phyloP scores from a whole-genome alignment of 148 eudicot genomes.

The Silene conica region DNA sequence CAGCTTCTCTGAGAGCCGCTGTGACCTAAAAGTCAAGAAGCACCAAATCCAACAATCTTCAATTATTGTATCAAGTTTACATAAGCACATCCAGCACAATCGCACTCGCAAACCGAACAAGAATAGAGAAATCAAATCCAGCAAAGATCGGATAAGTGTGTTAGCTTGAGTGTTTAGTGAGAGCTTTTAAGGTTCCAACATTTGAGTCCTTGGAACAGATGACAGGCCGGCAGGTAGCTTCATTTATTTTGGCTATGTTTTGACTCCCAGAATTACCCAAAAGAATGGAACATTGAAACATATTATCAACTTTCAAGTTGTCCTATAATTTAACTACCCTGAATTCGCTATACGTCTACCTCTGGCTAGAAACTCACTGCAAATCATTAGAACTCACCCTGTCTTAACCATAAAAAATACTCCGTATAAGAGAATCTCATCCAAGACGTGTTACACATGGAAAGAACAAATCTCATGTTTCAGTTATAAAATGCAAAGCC shows the following conservation, averaged over 20 bases:
- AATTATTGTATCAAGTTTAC: not conserved
- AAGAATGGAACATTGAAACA: not conserved
- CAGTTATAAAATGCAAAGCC: not conserved
- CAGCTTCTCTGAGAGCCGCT: conserved; percentile 68
- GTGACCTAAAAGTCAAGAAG: conserved; percentile 42
- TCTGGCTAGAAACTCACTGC: not conserved
- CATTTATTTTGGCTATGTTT: not conserved
- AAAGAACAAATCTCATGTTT: not conserved
- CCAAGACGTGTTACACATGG: not conserved
- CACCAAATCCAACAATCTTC: conserved; percentile 7
- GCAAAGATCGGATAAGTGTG: not conserved
- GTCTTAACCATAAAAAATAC: not conserved
- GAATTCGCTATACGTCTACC: not conserved
- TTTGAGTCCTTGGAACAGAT: not conserved
- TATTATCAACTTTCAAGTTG: not conserved
- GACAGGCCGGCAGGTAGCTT: not conserved
- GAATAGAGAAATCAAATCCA: not conserved
- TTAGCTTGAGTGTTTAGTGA: too few relatives aligned
- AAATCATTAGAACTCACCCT: too few relatives aligned
- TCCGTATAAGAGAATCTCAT: not conserved
- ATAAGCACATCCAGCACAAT: not conserved
- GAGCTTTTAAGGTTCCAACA: not conserved
- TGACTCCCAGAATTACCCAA: not conserved
- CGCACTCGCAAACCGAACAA: not conserved
- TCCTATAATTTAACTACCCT: not conserved